A percentile compares a stretch with the other conserved stretches of the same genome.
Evolutionary conservation across 106 monocot genomes (phyloP).

Genomic region (Dioscorea dumetorum): DNA sequence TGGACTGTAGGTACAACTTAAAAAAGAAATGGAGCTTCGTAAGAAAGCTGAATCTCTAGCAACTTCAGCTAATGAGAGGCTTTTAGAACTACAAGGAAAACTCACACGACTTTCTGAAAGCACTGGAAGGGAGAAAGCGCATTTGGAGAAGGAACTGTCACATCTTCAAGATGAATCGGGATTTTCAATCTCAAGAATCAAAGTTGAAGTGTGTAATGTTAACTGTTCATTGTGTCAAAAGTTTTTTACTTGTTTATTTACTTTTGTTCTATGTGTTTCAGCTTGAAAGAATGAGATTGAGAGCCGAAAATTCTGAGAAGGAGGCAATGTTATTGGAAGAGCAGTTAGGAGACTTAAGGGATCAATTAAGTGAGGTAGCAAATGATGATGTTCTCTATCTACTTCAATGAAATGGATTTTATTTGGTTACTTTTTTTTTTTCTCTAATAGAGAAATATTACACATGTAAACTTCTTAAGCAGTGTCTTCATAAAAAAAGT

Average conservation of each 20-base stretch:
- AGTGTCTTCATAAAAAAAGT: constrained; percentile 46
- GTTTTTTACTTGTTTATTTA: background rate
- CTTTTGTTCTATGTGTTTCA: constrained; percentile 15
- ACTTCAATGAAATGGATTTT: background rate
- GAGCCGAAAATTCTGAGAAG: constrained; percentile 42
- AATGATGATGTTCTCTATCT: background rate
- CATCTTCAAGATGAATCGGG: constrained; percentile 40
- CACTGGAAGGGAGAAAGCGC: constrained; percentile 38
- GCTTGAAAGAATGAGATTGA: constrained; percentile 49
- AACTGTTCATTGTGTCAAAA: background rate
- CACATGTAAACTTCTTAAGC: constrained; percentile 7
- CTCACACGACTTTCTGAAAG: constrained; percentile 38
- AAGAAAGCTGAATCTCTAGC: constrained; percentile 23
- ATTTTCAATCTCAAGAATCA: constrained; percentile 34
- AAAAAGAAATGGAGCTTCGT: constrained; percentile 40
- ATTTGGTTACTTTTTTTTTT: background rate
- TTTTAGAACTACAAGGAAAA: constrained; percentile 30
- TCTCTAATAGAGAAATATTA: background rate
- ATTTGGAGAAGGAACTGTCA: constrained; percentile 29
- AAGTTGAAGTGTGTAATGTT: constrained; percentile 29
- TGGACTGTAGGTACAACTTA: constrained; percentile 29
- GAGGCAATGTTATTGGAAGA: constrained; percentile 38
- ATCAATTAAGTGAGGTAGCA: constrained; percentile 43
- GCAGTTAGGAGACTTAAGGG: constrained; percentile 29
- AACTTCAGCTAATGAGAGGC: constrained; percentile 28